Percentiles rank a stretch among this genome's conserved stretches.
Evolutionary conservation across 345 rosid species (phyloP).

Genomic region (Zanthoxylum bungeanum): DNA sequence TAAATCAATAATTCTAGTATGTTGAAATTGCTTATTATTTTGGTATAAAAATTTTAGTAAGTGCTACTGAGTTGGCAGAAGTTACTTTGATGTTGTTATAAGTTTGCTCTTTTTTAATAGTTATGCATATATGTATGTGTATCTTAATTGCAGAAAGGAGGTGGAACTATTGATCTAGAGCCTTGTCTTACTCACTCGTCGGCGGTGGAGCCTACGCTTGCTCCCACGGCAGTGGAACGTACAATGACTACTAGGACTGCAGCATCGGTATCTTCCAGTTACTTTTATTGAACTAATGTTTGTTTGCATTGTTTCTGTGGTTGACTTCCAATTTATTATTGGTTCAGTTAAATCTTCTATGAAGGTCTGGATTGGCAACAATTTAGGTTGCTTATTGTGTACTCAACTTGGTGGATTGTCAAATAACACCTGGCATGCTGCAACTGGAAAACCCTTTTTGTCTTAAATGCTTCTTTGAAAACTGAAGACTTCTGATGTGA

Average conservation of each 20-base stretch:
- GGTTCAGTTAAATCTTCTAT: not conserved
- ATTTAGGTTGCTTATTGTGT: not conserved
- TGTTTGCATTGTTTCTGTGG: not conserved
- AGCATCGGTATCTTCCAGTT: constrained; percentile 68
- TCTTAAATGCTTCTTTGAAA: too few species aligned
- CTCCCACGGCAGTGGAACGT: constrained; percentile 97
- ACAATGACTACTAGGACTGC: constrained; percentile 99
- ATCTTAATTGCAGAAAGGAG: constrained; percentile 77
- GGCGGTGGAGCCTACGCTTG: constrained; percentile 95
- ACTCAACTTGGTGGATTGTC: not conserved
- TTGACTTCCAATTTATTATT: not conserved
- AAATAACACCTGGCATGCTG: not conserved
- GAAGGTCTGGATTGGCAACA: not conserved
- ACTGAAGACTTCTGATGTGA: too few species aligned
- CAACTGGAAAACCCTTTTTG: not conserved
- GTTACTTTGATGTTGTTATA: not conserved
- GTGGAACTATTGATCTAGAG: constrained; percentile 92
- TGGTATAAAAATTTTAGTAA: not conserved
- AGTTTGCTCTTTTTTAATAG: not conserved
- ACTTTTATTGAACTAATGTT: not conserved
- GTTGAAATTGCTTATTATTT: not conserved
- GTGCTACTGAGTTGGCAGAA: not conserved
- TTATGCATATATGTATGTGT: not conserved
- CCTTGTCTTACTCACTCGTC: constrained; percentile 96
- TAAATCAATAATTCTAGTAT: not conserved